Evolutionary conservation across 805 yeast species (phyloP), one percentile per base, ranked within the genome.

Genomic region (Spathaspora arborariae): DNA sequence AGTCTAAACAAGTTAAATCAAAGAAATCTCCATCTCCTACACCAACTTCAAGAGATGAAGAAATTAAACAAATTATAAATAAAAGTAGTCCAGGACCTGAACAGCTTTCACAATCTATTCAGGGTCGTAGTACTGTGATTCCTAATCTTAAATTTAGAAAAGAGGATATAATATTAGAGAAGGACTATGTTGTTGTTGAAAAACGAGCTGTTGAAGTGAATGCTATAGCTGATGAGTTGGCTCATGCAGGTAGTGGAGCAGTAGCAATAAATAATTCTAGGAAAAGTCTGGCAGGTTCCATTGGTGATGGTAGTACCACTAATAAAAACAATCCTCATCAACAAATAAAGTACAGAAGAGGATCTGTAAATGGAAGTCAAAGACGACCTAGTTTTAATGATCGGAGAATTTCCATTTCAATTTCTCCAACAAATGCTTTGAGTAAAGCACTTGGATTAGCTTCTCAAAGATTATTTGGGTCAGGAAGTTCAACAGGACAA

Each of bases 201-300:
- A 94, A 92, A 63, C 79, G 96, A 42, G 88, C 94, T 0, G 97
- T 92, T 3, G 98, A 94, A 61, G 96, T 92, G 7, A 92, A 92
- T 68, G 92, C 96, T 2, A 74, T 94, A 47, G 99, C 99, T 2
- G 98, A 92, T 64, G 97, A 91, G 62, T 69, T 92, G 44, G 91
- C 88, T 13, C 69, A 72, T 48, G 83, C 83, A 2, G 83, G 82
- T 1, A 64, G 72, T 47, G 75, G 78, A 5, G 73, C 76, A 5
- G 74, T 76, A 26, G 82, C 79, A 1, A 73, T 71, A n/a, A 57
- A 56, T 38, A 18, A 39, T 42, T 57, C 61, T 7, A 59, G 68
- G 27, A 59, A 64, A 50, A 68, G 71, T 9, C 63, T 63, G 52
- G 56, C 59, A 20, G 55, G 54, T 21, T 51, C 57, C 9, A 46